Percentiles rank a stretch among this genome's conserved stretches.
phyloP scores from a whole-genome alignment of 345 rosid genomes.

The Aquilaria sinensis region DNA sequence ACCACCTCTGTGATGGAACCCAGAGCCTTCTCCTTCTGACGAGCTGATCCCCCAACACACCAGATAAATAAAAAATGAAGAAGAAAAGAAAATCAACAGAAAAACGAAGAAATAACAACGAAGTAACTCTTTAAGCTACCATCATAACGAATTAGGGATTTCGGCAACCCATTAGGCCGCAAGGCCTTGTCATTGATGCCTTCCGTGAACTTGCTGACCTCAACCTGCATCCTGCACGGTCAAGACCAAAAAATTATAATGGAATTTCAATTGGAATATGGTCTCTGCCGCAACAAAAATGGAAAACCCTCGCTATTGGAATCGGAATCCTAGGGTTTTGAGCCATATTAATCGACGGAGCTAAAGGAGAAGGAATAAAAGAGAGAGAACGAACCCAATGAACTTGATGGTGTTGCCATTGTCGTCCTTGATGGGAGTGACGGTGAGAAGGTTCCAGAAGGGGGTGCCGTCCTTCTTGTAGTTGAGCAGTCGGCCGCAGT shows the following conservation, averaged over 20 bases:
- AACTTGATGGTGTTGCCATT: slow-evolving; percentile 76
- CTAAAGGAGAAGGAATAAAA: not conserved
- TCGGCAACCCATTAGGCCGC: slow-evolving; percentile 87
- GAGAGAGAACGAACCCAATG: slow-evolving; percentile 54
- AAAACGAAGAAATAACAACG: not conserved
- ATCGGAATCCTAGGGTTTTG: no score
- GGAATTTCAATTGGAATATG: no score
- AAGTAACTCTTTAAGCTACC: slow-evolving; percentile 31
- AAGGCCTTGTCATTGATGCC: slow-evolving; percentile 63
- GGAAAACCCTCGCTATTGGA: no score
- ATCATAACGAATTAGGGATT: slow-evolving; percentile 84
- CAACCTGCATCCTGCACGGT: slow-evolving; percentile 89
- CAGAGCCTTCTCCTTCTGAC: slow-evolving; percentile 80
- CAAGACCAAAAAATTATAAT: not conserved
- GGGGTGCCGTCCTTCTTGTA: slow-evolving; percentile 91
- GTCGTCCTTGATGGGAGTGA: slow-evolving; percentile 88
- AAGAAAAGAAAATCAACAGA: not conserved
- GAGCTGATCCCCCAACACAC: slow-evolving; percentile 38
- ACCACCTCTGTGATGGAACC: slow-evolving; percentile 82
- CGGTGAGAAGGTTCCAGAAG: slow-evolving; percentile 96
- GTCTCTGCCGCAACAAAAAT: no score
- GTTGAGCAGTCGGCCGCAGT: slow-evolving; percentile 88
- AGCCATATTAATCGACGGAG: no score
- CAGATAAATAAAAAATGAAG: not conserved
- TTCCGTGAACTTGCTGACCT: slow-evolving; percentile 94